phyloP scores from a whole-genome alignment of 2,329 filamentous ascomycete genomes.

The Kalmusia sp. region DNA sequence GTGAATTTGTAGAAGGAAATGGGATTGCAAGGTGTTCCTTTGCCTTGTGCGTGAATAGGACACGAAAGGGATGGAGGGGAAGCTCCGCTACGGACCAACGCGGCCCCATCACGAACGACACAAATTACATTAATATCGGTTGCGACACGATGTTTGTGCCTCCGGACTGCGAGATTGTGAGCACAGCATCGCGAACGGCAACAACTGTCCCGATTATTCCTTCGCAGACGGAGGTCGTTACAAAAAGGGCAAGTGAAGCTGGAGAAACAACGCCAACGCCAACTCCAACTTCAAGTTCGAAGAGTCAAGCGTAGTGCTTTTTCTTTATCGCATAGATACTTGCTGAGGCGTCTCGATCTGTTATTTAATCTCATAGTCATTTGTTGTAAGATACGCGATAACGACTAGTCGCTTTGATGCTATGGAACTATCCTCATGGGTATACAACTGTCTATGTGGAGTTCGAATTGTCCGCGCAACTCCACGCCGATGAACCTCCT shows the following conservation, averaged over 20 bases:
- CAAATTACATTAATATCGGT: not conserved
- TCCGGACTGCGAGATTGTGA: not conserved
- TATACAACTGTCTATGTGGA: conserved; percentile 10
- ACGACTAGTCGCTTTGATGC: too few relatives aligned
- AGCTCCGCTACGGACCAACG: not conserved
- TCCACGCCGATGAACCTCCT: conserved; percentile 31
- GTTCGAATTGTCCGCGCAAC: conserved; percentile 35
- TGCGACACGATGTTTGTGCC: not conserved
- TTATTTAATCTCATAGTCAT: too few relatives aligned
- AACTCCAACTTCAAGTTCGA: too few relatives aligned
- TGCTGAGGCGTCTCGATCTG: too few relatives aligned
- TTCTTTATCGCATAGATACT: too few relatives aligned
- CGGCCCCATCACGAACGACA: not conserved
- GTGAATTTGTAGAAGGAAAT: not conserved
- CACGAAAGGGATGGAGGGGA: not conserved
- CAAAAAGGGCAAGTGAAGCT: too few relatives aligned
- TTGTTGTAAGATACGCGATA: not conserved
- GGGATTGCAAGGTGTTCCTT: not conserved
- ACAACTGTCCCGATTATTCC: not conserved
- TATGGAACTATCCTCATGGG: not conserved
- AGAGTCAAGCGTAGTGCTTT: too few relatives aligned
- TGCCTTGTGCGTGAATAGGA: not conserved
- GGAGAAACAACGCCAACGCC: too few relatives aligned
- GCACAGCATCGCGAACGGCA: not conserved
- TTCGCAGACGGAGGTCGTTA: too few relatives aligned